Evolutionary conservation across 129 eudicot genomes (phyloP).

Genomic region (Saussurea involucrata): DNA sequence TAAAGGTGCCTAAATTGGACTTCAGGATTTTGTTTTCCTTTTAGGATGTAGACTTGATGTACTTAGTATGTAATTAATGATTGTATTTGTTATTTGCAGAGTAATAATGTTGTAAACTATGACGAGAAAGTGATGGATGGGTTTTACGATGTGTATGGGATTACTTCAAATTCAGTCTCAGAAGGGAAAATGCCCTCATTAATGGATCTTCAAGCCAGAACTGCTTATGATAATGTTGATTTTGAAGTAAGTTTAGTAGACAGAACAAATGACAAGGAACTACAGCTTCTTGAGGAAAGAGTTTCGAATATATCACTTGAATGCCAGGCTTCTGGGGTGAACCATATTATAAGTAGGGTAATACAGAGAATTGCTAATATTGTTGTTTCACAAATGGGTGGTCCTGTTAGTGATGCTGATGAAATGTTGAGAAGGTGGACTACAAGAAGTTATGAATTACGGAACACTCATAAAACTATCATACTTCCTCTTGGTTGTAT

Average conservation of each 20-base stretch:
- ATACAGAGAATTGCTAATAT: constrained; percentile 72
- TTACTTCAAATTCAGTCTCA: constrained; percentile 40
- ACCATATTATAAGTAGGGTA: constrained; percentile 41
- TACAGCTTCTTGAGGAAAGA: constrained; percentile 73
- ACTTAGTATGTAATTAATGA: constrained; percentile 5
- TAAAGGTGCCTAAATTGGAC: constrained; percentile 8
- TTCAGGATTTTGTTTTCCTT: background rate
- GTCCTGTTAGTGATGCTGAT: constrained; percentile 85
- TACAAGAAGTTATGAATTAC: constrained; percentile 48
- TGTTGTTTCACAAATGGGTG: constrained; percentile 87
- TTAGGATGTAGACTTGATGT: constrained; percentile 42
- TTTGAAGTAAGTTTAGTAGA: constrained; percentile 82
- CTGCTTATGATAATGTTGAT: constrained; percentile 54
- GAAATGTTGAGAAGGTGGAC: constrained; percentile 78
- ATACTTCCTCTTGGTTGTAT: constrained; percentile 88
- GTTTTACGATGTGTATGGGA: constrained; percentile 84
- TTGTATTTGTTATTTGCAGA: constrained; percentile 54
- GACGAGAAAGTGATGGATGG: constrained; percentile 88
- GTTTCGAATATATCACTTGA: constrained; percentile 49
- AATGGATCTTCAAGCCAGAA: constrained; percentile 56
- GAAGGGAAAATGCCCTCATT: constrained; percentile 79
- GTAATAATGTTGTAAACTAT: constrained; percentile 73
- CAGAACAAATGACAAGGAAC: constrained; percentile 55
- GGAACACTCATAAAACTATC: constrained; percentile 49
- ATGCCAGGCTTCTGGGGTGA: constrained; percentile 40